Evolutionary conservation across 495 filamentous ascomycete species (phyloP).

Genomic region (Geopyxis carbonaria): DNA sequence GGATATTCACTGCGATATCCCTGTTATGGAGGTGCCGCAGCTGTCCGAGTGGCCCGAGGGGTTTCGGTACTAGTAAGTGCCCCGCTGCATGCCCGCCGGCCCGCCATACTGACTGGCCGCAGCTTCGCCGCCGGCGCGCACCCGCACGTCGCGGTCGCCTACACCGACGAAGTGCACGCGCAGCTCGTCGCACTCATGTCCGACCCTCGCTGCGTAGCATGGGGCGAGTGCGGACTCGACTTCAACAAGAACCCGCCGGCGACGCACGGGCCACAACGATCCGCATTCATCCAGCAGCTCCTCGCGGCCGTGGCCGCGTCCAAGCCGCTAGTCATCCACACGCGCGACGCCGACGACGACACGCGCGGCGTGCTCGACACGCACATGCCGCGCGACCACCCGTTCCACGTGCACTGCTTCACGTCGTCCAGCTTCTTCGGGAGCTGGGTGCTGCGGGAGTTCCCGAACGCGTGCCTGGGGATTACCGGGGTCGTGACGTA

Average conservation of each 20-base stretch:
- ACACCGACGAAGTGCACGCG: constrained; percentile 14
- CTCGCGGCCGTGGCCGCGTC: constrained; percentile 8
- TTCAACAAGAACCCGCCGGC: constrained; percentile 9
- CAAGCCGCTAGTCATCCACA: constrained; percentile 18
- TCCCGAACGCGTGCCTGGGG: constrained; percentile 16
- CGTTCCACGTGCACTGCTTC: constrained; percentile 20
- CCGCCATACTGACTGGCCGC: neutral
- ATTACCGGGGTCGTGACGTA: constrained; percentile 18
- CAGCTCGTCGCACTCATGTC: constrained; percentile 30
- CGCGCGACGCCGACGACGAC: constrained; percentile 15
- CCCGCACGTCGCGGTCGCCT: constrained; percentile 12
- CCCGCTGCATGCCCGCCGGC: neutral
- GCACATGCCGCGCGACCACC: constrained; percentile 11
- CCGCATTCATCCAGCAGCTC: constrained; percentile 17
- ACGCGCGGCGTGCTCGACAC: constrained; percentile 12
- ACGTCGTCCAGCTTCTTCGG: constrained; percentile 11
- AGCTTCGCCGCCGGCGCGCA: constrained; percentile 17
- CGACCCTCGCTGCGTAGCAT: constrained; percentile 42
- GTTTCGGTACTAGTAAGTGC: constrained; percentile 16
- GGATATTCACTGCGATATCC: constrained; percentile 17
- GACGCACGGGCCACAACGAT: constrained; percentile 8
- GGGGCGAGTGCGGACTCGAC: constrained; percentile 30
- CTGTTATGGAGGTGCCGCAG: constrained; percentile 7
- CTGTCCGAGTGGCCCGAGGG: constrained; percentile 13
- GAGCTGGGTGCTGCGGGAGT: constrained; percentile 7